phyloP scores from a whole-genome alignment of 176 grass and related monocot species.

The Eremochloa ophiuroides region DNA sequence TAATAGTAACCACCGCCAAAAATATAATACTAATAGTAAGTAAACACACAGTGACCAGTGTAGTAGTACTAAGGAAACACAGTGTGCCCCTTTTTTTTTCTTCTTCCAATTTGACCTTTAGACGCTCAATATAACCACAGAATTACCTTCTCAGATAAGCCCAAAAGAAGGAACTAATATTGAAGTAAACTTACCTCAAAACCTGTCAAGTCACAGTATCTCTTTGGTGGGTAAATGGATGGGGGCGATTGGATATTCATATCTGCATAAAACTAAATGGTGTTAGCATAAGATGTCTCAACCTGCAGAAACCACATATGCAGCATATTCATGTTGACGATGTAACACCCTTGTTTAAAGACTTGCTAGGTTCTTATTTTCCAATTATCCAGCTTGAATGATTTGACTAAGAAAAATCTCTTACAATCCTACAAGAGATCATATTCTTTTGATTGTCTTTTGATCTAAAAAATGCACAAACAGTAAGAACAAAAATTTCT shows the following conservation, averaged over 20 bases:
- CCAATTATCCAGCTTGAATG: neutral
- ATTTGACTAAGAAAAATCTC: neutral
- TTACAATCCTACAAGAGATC: neutral
- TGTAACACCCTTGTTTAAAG: neutral
- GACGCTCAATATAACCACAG: neutral
- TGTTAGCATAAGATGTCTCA: neutral
- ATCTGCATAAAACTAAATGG: constrained; percentile 47
- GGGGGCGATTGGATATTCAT: constrained; percentile 90
- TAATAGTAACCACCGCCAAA: neutral
- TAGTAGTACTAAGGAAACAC: neutral
- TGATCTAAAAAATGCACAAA: neutral
- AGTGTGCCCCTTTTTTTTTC: neutral
- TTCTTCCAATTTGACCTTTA: neutral
- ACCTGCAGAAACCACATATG: neutral
- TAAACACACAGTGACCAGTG: neutral
- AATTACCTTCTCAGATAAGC: neutral
- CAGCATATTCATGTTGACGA: neutral
- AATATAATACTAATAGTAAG: neutral
- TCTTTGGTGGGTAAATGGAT: constrained; percentile 91
- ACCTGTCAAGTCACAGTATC: constrained; percentile 94
- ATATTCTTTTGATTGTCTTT: neutral
- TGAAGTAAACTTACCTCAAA: constrained; percentile 66
- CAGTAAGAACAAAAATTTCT: neutral
- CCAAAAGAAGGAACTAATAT: constrained; percentile 5
- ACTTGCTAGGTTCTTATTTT: neutral